Evolutionary conservation across 2,329 filamentous ascomycete genomes (phyloP), one percentile per base, ranked within the genome.

Genomic region (Ceratocystis cubensis): DNA sequence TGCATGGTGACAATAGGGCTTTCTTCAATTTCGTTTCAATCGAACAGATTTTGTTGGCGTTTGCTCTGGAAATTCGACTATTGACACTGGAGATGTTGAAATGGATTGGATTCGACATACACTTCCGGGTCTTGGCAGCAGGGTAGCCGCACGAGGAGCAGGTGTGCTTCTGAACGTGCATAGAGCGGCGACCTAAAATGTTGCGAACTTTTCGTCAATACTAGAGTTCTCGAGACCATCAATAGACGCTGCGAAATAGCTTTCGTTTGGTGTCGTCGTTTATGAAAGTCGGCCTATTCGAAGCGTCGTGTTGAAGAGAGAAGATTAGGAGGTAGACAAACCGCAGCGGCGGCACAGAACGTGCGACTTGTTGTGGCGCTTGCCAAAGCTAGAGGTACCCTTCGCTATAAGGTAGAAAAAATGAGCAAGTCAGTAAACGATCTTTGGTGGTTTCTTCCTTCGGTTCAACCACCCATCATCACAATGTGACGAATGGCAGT

Each of bases 151-250:
- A 99, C 72, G 82, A 82, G 74, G 93, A 80, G 84, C 94, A 99
- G 78, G 91, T 95, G 82, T 96, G 88, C 89, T 99, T 99, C 85
- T 99, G 94, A 83, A 97, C 87, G 88, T 99, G 94, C 81, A 96
- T 88, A 76, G 94, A 96, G 78, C 94, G 92, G 79, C 89, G 88
- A 82, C 93, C 91, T 95, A 75, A 15, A 46, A 8, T 61, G 33
- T 64, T 56, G 62, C 22, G n/a, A 61, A 28, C 46, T 61, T 48
- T 46, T 59, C 15, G 53, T 59, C 28, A 59, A 59, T 59, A 59
- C 25, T 37, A 59, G 53, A n/a, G 53, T 37, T 59, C 53, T n/a
- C n/a, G 5, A 17, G 17, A 30, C 17, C 28, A 30, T 33, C 8
- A 17, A n/a, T 30, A 59, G 53, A 33, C 53, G 53, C 53, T 17